Evolutionary conservation across 2,329 filamentous ascomycete species (phyloP).

Genomic region (Colletotrichum siamense): DNA sequence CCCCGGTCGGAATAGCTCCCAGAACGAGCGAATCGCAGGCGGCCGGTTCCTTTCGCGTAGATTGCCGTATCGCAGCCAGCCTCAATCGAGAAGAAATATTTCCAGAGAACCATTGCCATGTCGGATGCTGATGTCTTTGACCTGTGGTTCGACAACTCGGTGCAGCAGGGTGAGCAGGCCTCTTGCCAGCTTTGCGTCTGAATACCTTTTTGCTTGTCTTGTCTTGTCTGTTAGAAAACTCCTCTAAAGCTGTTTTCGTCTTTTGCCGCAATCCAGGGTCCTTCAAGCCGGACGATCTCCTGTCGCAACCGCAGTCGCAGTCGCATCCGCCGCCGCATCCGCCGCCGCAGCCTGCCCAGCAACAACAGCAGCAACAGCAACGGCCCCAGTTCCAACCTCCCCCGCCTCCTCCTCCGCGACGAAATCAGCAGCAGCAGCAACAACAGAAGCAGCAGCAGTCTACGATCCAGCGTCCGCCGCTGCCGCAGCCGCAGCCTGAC

Average conservation of each 20-base stretch:
- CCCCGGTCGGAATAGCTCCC: background rate
- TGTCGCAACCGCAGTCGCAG: background rate
- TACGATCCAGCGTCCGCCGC: background rate
- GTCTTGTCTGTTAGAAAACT: background rate
- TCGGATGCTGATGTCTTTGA: slow-evolving; percentile 5
- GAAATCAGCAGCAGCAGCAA: background rate
- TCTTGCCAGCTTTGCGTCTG: slow-evolving; percentile 5
- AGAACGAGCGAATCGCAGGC: background rate
- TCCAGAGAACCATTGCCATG: background rate
- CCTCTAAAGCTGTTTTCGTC: background rate
- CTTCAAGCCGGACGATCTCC: background rate
- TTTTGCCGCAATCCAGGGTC: background rate
- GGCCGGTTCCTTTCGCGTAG: background rate
- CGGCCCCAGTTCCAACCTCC: background rate
- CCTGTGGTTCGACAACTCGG: slow-evolving; percentile 1
- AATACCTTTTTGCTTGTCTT: background rate
- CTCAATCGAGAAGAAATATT: background rate
- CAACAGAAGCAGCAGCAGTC: background rate
- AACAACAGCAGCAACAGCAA: background rate
- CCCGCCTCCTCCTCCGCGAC: background rate
- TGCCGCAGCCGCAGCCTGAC: background rate
- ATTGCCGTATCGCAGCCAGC: background rate
- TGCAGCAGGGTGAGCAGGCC: slow-evolving; percentile 9
- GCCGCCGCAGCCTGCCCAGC: background rate
- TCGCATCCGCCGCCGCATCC: background rate